Conservation (phyloP, 1,284 basidiomycete genomes). For the Tilletia setariae region DNA sequence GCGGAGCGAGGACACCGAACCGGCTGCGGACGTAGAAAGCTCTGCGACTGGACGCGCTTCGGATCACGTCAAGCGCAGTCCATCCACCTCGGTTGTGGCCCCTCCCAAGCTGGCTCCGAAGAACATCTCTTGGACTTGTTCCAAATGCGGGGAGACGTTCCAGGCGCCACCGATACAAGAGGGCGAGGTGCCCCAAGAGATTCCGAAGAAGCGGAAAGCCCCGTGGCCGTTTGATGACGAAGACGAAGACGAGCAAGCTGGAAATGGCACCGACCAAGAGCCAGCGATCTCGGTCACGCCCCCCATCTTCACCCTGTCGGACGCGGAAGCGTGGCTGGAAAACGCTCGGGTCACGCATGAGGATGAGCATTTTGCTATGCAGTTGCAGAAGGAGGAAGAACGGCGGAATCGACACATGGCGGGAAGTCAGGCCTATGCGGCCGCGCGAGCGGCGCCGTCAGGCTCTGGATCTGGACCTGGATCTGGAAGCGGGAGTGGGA, state of each 20-base stretch:
- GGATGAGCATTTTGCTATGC: constrained; percentile 7
- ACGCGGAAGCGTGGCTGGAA: constrained; percentile 8
- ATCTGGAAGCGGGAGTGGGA: too few species aligned
- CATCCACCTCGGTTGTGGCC: too few species aligned
- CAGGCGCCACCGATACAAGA: not conserved
- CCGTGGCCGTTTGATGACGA: constrained; percentile 10
- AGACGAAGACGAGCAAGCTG: not conserved
- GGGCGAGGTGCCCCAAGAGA: not conserved
- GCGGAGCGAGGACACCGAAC: not conserved
- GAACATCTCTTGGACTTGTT: not conserved
- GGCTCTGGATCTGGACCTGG: too few species aligned
- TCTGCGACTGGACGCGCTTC: not conserved
- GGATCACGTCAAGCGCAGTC: too few species aligned
- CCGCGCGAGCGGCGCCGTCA: not conserved
- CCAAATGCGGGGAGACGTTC: not conserved
- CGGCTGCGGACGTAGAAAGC: not conserved
- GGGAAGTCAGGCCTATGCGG: constrained; percentile 6
- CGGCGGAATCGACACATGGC: not conserved
- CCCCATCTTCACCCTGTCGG: not conserved
- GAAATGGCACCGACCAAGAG: not conserved
- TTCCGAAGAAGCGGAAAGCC: not conserved
- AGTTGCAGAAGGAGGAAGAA: constrained; percentile 7
- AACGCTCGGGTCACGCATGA: not conserved
- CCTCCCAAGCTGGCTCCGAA: too few species aligned
- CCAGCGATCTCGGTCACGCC: not conserved